These are phyloP conservation scores for Pseudoscleropodium purum DNA, from an alignment of 225 moss, liverwort and hornwort species.

Conservation along the genomic window DNA sequence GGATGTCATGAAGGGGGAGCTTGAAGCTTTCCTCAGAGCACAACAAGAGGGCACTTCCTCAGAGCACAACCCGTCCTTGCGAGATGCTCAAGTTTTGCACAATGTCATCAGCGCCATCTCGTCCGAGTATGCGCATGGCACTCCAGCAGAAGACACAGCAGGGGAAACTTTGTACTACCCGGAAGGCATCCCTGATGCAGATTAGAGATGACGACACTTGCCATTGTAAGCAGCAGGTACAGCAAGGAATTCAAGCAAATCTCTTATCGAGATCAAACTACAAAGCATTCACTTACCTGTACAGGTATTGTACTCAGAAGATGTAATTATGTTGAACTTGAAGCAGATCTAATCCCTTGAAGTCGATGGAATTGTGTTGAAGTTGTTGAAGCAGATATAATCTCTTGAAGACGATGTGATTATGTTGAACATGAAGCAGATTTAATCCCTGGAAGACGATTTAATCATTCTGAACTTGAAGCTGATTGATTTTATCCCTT, in stretches of 20 bases:
- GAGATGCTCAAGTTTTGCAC: slow-evolving; percentile 59
- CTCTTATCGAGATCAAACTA: background rate
- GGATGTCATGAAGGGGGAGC: slow-evolving; percentile 53
- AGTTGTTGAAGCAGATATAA: background rate
- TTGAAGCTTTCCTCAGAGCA: slow-evolving; percentile 50
- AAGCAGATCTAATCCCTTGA: background rate
- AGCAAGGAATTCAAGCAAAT: background rate
- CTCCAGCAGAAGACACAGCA: background rate
- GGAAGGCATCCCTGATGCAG: slow-evolving; percentile 35
- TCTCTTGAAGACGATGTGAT: background rate
- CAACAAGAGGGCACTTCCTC: background rate
- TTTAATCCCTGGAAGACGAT: background rate
- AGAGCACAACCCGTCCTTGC: background rate
- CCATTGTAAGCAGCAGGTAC: background rate
- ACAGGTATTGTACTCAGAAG: slow-evolving; percentile 5
- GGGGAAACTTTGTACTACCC: background rate
- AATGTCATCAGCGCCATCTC: slow-evolving; percentile 18
- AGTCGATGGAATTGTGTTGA: background rate
- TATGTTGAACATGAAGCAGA: background rate
- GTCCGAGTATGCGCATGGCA: background rate
- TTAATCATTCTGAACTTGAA: background rate
- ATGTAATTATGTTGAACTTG: slow-evolving; percentile 16
- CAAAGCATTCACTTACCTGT: slow-evolving; percentile 2
- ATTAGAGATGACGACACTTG: background rate
- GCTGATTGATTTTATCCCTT: background rate